Percentiles rank a stretch among this genome's conserved stretches.
These are phyloP conservation scores for Gonapodya sp. DNA, from an alignment of 192 early-diverging fungal species.

Conservation along the genomic window DNA sequence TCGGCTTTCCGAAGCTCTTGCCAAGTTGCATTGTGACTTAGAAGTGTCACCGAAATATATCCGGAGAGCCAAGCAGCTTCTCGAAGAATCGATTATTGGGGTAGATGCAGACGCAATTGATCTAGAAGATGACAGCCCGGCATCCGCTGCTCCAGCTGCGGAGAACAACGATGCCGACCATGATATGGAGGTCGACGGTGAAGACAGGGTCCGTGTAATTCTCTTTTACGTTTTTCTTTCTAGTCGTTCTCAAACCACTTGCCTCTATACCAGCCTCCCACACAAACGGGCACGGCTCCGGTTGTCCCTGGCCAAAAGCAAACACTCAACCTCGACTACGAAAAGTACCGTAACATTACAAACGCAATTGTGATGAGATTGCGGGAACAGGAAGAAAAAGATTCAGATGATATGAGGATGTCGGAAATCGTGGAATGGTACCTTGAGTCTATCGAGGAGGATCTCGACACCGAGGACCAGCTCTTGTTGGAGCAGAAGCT, in stretches of 20 bases:
- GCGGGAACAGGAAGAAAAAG: conserved; percentile 14
- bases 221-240: not conserved
- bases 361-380: conserved; percentile 26
- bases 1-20: conserved; percentile 89
- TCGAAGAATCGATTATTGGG: conserved; percentile 82
- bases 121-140: conserved; percentile 34
- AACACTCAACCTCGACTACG: conserved; percentile 26
- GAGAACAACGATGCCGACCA: conserved; percentile 22
- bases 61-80: conserved; percentile 69
- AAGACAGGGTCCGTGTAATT: not conserved
- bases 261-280: not conserved
- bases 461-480: conserved; percentile 50
- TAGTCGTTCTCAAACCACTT: not conserved
- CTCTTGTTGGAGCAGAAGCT: conserved; percentile 45
- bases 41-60: conserved; percentile 46
- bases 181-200: conserved; percentile 11
- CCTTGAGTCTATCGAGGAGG: conserved; percentile 53
- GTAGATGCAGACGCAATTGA: conserved; percentile 70
- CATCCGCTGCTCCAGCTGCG: conserved; percentile 20
- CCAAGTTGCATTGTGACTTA: conserved; percentile 67
- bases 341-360: conserved; percentile 38
- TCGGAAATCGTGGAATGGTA: conserved; percentile 62
- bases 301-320: conserved; percentile 7
- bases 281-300: not conserved
- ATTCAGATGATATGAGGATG: conserved; percentile 22